These are phyloP conservation scores for Agastache rugosa DNA, from an alignment of 257 asterid genomes.

Conservation along the genomic window DNA sequence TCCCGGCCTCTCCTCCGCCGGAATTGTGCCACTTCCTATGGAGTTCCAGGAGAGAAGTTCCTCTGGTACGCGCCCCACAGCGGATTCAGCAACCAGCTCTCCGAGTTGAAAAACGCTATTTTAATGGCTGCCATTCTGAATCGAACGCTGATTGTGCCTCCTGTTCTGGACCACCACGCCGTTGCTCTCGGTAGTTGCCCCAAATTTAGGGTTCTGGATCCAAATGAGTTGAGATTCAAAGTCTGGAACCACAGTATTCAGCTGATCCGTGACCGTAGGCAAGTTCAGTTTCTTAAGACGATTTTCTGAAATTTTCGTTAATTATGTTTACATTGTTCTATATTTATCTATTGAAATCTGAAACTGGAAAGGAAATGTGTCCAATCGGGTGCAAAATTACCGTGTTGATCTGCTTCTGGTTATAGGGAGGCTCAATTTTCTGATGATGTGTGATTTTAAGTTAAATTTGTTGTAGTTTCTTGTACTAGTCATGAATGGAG, in stretches of 20 bases:
- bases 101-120: conserved; percentile 85
- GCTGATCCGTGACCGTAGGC: conserved; percentile 75
- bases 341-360: too few species aligned
- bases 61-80: conserved; percentile 97
- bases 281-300: conserved; percentile 22
- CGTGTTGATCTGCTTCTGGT: too few species aligned
- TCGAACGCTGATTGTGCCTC: conserved; percentile 84
- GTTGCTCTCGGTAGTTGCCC: conserved; percentile 97
- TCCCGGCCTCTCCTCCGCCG: conserved; percentile 33
- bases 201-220: conserved; percentile 79
- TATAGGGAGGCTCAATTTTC: too few species aligned
- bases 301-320: neutral
- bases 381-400: too few species aligned
- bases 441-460: too few species aligned
- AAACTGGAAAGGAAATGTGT: too few species aligned
- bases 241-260: conserved; percentile 81
- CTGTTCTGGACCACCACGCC: conserved; percentile 89
- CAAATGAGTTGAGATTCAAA: conserved; percentile 67
- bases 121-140: conserved; percentile 77
- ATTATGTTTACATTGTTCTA: too few species aligned
- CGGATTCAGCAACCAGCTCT: conserved; percentile 94
- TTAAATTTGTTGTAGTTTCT: too few species aligned
- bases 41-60: conserved; percentile 50
- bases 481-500: too few species aligned
- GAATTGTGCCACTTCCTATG: conserved; percentile 31